Conservation (phyloP, 345 rosid genomes). For the Linum trigynum region DNA sequence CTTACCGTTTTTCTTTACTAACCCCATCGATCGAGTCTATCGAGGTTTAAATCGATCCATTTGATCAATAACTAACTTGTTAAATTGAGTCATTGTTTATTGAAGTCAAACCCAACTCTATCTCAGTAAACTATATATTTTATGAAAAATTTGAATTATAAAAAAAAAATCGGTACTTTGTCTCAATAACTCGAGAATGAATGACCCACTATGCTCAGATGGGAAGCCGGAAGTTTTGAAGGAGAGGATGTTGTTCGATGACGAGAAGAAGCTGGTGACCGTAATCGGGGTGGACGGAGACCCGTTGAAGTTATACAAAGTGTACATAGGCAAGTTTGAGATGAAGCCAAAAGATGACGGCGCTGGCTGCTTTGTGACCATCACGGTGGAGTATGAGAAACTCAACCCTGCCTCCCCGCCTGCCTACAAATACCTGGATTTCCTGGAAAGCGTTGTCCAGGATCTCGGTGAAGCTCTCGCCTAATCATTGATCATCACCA, state of each 20-base stretch:
- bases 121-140: too few species aligned
- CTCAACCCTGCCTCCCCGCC: slow-evolving; percentile 12
- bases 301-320: slow-evolving; percentile 20
- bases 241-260: slow-evolving; percentile 20
- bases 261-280: slow-evolving; percentile 13
- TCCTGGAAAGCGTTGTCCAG: background rate
- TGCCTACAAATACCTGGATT: slow-evolving; percentile 17
- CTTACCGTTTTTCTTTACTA: background rate
- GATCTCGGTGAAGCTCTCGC: background rate
- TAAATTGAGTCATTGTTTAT: too few species aligned
- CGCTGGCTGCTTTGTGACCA: slow-evolving; percentile 6
- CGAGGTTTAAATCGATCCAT: too few species aligned
- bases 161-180: too few species aligned
- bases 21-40: too few species aligned
- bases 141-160: slow-evolving; percentile 7
- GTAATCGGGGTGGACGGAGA: slow-evolving; percentile 26
- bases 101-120: too few species aligned
- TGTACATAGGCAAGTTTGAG: slow-evolving; percentile 9
- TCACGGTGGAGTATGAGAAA: slow-evolving; percentile 25
- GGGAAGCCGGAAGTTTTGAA: slow-evolving; percentile 23
- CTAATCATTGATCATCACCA: too few species aligned
- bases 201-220: slow-evolving; percentile 3
- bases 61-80: too few species aligned
- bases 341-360: slow-evolving; percentile 4
- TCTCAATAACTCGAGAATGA: too few species aligned